These are phyloP conservation scores for Sophora flavescens DNA, from an alignment of 306 rosid genomes.

Conservation along the genomic window DNA sequence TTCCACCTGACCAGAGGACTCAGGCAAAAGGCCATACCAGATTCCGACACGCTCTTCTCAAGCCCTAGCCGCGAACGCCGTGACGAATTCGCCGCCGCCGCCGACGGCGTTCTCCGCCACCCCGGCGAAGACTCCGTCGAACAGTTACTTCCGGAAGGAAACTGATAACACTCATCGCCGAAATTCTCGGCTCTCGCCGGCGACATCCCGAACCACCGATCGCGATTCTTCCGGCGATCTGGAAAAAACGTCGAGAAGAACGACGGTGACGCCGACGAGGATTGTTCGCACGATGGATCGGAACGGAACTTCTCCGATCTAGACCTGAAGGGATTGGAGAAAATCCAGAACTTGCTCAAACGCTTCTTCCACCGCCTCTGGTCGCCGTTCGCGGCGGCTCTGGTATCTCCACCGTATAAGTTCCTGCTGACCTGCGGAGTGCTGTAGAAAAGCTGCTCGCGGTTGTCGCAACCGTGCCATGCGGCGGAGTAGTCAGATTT, in stretches of 20 bases:
- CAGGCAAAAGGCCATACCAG: conserved; percentile 82
- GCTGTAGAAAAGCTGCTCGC: conserved; percentile 63
- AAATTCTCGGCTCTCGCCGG: conserved; percentile 60
- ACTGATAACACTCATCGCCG: conserved; percentile 58
- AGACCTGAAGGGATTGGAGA: conserved; percentile 57
- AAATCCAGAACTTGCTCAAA: conserved; percentile 55
- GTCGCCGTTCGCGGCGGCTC: not conserved
- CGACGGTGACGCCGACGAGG: conserved; percentile 61
- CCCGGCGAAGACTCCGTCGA: conserved; percentile 67
- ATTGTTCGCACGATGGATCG: conserved; percentile 53
- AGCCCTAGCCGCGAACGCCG: conserved; percentile 58
- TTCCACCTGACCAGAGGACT: conserved; percentile 86
- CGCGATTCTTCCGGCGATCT: conserved; percentile 49
- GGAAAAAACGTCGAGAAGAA: conserved; percentile 75
- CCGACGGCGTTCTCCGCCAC: conserved; percentile 71
- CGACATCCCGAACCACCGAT: conserved; percentile 60
- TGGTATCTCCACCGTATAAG: conserved; percentile 5
- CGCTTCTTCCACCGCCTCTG: conserved; percentile 57
- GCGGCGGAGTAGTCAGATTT: conserved; percentile 66
- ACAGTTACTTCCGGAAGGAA: conserved; percentile 65
- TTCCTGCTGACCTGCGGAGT: conserved; percentile 89
- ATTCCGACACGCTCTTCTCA: conserved; percentile 56
- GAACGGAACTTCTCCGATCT: conserved; percentile 68
- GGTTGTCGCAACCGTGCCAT: conserved; percentile 46
- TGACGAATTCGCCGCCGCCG: conserved; percentile 49